These are phyloP conservation scores for Kandelia obovata DNA, from an alignment of 345 rosid species.

Conservation along the genomic window DNA sequence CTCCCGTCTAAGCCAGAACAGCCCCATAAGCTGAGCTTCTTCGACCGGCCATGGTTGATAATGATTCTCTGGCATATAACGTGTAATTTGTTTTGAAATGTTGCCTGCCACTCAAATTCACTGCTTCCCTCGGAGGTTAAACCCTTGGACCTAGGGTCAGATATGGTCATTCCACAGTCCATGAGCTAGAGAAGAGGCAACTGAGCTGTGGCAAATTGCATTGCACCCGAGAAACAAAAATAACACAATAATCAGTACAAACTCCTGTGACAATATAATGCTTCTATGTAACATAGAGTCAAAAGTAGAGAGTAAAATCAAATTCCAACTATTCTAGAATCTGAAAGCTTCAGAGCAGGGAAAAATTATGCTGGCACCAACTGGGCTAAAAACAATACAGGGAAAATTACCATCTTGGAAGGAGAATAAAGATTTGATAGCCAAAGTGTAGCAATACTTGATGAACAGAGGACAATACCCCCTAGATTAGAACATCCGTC, in stretches of 20 bases:
- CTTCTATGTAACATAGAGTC: too few species aligned
- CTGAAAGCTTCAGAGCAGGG: not conserved
- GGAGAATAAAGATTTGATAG: slow-evolving; percentile 74
- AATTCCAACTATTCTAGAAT: too few species aligned
- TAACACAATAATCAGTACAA: not conserved
- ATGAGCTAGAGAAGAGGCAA: slow-evolving; percentile 87
- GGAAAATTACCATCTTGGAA: slow-evolving; percentile 62
- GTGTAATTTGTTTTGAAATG: slow-evolving; percentile 47
- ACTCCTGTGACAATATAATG: not conserved
- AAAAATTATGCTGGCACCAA: not conserved
- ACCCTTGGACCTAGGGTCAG: slow-evolving; percentile 51
- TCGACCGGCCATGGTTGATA: slow-evolving; percentile 70
- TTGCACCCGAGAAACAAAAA: slow-evolving; percentile 65
- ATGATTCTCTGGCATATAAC: slow-evolving; percentile 77
- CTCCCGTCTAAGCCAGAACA: slow-evolving; percentile 95
- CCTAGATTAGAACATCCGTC: slow-evolving; percentile 91
- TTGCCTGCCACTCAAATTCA: slow-evolving; percentile 38
- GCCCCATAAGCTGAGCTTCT: slow-evolving; percentile 94
- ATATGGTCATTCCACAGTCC: slow-evolving; percentile 97
- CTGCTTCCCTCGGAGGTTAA: slow-evolving; percentile 34
- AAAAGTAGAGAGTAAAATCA: too few species aligned
- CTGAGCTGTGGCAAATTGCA: slow-evolving; percentile 95
- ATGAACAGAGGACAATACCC: slow-evolving; percentile 68
- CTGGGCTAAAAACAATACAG: not conserved
- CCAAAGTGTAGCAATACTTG: slow-evolving; percentile 84